phyloP scores from a whole-genome alignment of 2,329 filamentous ascomycete genomes.

The Aureobasidium sp. region DNA sequence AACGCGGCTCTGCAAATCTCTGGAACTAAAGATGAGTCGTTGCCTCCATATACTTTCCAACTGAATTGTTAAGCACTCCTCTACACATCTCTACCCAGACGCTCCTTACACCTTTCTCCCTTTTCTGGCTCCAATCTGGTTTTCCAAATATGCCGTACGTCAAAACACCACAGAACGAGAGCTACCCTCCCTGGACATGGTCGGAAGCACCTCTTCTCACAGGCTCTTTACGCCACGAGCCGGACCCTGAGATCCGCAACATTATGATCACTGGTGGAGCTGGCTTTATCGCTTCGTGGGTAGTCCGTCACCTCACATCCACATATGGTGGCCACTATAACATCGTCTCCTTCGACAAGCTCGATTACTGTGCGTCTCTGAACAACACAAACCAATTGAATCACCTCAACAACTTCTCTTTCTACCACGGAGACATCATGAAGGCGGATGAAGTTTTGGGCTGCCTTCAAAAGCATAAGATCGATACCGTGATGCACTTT shows the following conservation, averaged over 20 bases:
- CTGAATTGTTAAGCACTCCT: background rate
- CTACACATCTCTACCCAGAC: background rate
- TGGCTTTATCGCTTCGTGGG: constrained; percentile 81
- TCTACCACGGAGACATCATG: constrained; percentile 73
- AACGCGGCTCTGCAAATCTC: background rate
- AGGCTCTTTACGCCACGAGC: constrained; percentile 64
- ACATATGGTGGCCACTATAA: constrained; percentile 71
- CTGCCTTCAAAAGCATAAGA: constrained; percentile 62
- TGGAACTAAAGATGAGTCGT: background rate
- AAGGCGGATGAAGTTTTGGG: constrained; percentile 62
- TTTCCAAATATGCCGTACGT: background rate
- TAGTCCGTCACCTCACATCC: constrained; percentile 68
- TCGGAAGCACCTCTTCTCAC: constrained; percentile 62
- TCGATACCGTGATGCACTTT: constrained; percentile 78
- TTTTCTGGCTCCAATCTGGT: background rate
- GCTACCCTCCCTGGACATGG: constrained; percentile 45
- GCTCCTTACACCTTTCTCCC: background rate
- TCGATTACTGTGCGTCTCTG: constrained; percentile 73
- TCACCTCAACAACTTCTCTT: constrained; percentile 64
- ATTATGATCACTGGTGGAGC: constrained; percentile 80
- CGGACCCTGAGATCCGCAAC: constrained; percentile 63
- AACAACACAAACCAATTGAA: constrained; percentile 70
- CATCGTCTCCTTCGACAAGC: constrained; percentile 75
- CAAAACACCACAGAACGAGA: background rate
- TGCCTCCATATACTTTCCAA: background rate